Percentiles rank a stretch among this genome's conserved stretches.
Evolutionary conservation across 2,329 filamentous ascomycete genomes (phyloP).

Genomic region (Grosmannia huntii): DNA sequence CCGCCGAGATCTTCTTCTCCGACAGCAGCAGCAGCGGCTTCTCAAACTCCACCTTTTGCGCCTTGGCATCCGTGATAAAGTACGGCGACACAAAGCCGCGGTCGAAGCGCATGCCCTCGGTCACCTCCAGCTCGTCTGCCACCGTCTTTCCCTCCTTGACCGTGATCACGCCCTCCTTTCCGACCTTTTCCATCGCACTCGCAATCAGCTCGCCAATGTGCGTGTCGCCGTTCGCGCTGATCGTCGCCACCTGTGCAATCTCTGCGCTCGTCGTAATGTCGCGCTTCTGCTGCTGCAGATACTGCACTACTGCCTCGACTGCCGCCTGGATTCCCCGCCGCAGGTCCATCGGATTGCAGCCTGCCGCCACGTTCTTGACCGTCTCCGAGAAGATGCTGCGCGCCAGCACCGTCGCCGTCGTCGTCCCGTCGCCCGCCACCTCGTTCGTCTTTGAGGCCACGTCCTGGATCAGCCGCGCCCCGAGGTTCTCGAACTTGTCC

Average conservation of each 20-base stretch:
- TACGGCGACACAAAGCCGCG: slow-evolving; percentile 97
- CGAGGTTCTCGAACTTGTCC: slow-evolving; percentile 99
- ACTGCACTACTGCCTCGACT: slow-evolving; percentile 88
- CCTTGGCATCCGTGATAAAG: slow-evolving; percentile 99
- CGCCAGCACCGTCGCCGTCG: slow-evolving; percentile 91
- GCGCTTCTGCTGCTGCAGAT: slow-evolving; percentile 88
- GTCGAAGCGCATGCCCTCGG: slow-evolving; percentile 99
- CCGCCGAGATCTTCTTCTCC: slow-evolving; percentile 99
- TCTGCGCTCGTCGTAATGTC: slow-evolving; percentile 96
- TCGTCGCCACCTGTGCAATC: slow-evolving; percentile 96
- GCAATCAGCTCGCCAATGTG: slow-evolving; percentile 94
- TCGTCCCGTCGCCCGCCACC: slow-evolving; percentile 95
- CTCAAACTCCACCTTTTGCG: slow-evolving; percentile 99
- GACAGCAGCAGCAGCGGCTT: slow-evolving; percentile 97
- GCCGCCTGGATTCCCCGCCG: slow-evolving; percentile 94
- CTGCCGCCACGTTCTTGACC: slow-evolving; percentile 98
- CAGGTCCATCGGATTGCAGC: slow-evolving; percentile 99
- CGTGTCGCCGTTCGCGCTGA: slow-evolving; percentile 91
- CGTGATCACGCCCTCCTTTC: slow-evolving; percentile 99
- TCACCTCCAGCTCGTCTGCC: slow-evolving; percentile 94
- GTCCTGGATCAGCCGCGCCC: slow-evolving; percentile 90
- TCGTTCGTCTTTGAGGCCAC: slow-evolving; percentile 99
- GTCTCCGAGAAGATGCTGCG: slow-evolving; percentile 99
- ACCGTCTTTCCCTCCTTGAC: slow-evolving; percentile 99
- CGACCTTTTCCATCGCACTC: slow-evolving; percentile 99